Base-by-base conservation (phyloP, 805 yeast species). In the Metschnikowia sp. region DNA sequence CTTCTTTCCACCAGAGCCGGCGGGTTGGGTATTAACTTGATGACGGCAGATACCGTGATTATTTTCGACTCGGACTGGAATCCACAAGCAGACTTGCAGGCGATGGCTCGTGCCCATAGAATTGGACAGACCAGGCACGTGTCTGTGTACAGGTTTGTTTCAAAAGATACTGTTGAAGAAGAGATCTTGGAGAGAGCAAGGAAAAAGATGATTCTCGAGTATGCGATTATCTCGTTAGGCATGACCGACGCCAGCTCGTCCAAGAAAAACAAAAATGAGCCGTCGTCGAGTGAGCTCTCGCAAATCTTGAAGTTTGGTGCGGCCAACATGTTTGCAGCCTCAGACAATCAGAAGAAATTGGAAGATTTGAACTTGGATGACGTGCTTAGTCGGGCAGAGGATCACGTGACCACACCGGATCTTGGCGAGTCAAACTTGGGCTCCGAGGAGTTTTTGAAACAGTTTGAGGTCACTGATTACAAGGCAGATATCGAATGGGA, bases 51-150 rank as follows among this genome's bases (percentile, higher is more conserved):
- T 63, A 94, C 99, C 8, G 99, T 94, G 29, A 88, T 94, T 57
- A 92, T 94, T 36, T 94, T 94, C 69, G 99, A 94, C 68, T 88
- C 96, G 4, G 99, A 94, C 71, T 94, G 99, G 99, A 94, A 94
- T 63, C 99, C 99, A 0, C 99, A 94, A 66, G 99, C 99, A 0
- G 99, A 94, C 76, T 75, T 94, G 60, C 99, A 94, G 69, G 99
- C 99, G 1, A 94, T 94, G 99, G 99, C 99, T 0, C 83, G 99
- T 69, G 99, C 99, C 3, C 99, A 94, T 70, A 84, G 99, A 75
- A 94, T 94, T 64, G 99, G 99, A n/a, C 99, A 94, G 66, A 94
- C 91, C 68, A 90, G 88, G 59, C 99, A 94, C 68, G 99, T 94
- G 33, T 88, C 89, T 83, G 98, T 94, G 13, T 94, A 94, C 64